A percentile compares a stretch with the other conserved stretches of the same genome.
These are phyloP conservation scores for Obba rivulosa DNA, from an alignment of 768 basidiomycete species.

Conservation along the genomic window DNA sequence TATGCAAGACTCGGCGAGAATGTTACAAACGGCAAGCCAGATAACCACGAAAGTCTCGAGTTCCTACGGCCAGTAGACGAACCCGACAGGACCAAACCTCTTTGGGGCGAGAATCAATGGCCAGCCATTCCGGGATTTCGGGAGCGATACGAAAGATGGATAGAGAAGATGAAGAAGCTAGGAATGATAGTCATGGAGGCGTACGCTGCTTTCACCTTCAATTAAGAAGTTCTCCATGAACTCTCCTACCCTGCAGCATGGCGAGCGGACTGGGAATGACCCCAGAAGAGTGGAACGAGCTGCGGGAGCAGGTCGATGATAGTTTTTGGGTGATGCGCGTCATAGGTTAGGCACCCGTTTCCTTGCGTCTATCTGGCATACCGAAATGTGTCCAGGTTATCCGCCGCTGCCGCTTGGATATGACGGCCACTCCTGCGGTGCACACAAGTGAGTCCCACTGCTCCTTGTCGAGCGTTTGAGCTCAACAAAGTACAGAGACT, in stretches of 20 bases:
- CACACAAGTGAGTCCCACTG: conserved; percentile 62
- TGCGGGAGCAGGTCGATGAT: conserved; percentile 70
- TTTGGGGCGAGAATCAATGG: conserved; percentile 91
- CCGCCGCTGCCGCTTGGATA: conserved; percentile 77
- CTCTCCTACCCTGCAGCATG: conserved; percentile 49
- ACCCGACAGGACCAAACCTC: conserved; percentile 62
- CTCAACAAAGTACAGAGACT: conserved; percentile 52
- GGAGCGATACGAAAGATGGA: conserved; percentile 66
- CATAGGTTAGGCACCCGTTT: conserved; percentile 47
- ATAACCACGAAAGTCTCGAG: conserved; percentile 83
- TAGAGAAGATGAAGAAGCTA: conserved; percentile 79
- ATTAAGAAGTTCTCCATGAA: background rate
- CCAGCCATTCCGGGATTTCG: conserved; percentile 56
- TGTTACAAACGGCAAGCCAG: conserved; percentile 77
- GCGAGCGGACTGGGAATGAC: conserved; percentile 74
- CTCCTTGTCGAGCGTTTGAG: background rate
- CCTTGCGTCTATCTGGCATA: background rate
- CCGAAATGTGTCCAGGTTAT: conserved; percentile 50
- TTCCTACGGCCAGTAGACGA: conserved; percentile 69
- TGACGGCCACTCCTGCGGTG: conserved; percentile 85
- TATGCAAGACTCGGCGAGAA: conserved; percentile 81
- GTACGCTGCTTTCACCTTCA: conserved; percentile 37
- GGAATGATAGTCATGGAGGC: conserved; percentile 85
- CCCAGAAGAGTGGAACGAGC: conserved; percentile 58
- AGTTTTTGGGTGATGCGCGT: conserved; percentile 89